Base-by-base conservation (phyloP, 2,329 filamentous ascomycete genomes). In the Talaromyces sp. region DNA sequence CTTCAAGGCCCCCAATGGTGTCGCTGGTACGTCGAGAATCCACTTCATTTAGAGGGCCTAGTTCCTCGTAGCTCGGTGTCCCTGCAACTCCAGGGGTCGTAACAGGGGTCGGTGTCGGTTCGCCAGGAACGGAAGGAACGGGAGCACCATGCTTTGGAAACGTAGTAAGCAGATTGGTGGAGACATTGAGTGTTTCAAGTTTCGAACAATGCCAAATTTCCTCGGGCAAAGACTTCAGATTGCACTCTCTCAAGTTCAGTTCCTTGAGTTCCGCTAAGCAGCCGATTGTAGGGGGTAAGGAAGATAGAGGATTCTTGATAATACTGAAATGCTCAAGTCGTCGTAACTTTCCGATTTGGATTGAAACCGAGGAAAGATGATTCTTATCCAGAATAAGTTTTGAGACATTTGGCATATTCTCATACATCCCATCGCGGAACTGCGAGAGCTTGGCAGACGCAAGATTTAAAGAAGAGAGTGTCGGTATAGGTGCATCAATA, bases 171-270 rank as follows among this genome's bases (percentile, higher is more conserved):
- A 97, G 87, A 63, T 99, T 99, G 10, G 94, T 97, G 0, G 93
- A 97, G 11, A 96, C 87, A 64, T 99, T 99, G 54, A 99, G 82
- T 0, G 88, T 93, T 72, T 97, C 92, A 49, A 99, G 75, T 68
- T 88, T 91, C 63, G 88, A 87, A 47, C 93, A 93, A 80, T 90
- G 93, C 94, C 94, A 99, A n/a, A 99, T 82, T 68, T 99, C 94
- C 67, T 90, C 85, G 2, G 94, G 94, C 29, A 99, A 79, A 65
- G 88, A 88, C 60, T 87, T 88, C 52, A 99, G 82, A 67, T 97
- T 99, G 77, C 97, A 99, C 67, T 94, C 91, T 58, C 93, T 85
- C 16, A 97, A 82, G 68, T 99, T 93, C 36, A 99, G 80, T 57
- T 91, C 88, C 48, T 86, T 87, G 56, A 99, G 80, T 70, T 97